Evolutionary conservation across 208 protist species (phyloP).

Genomic region (Trypanosoma avium): DNA sequence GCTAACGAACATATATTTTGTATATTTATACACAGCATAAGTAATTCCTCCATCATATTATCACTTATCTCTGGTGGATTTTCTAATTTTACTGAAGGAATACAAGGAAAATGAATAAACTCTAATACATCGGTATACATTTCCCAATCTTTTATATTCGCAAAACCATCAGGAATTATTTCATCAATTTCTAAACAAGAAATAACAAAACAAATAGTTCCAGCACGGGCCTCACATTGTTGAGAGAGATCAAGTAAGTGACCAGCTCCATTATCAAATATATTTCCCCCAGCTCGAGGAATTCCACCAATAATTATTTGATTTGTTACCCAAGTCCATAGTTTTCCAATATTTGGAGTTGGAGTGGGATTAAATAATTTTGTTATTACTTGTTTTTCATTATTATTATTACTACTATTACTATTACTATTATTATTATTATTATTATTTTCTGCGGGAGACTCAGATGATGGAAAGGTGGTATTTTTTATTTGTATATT

Average conservation of each 20-base stretch:
- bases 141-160: conserved; percentile 17
- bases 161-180: conserved; percentile 19
- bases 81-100: conserved; percentile 13
- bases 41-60: conserved; percentile 8
- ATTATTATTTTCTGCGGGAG: no score
- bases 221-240: conserved; percentile 12
- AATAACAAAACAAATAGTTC: conserved; percentile 4
- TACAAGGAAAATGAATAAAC: conserved; percentile 8
- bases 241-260: conserved; percentile 21
- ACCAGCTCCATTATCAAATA: background rate
- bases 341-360: background rate
- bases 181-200: conserved; percentile 29
- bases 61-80: conserved; percentile 3
- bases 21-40: conserved; percentile 10
- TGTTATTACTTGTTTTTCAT: no score
- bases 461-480: no score
- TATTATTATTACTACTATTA: no score
- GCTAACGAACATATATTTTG: no score
- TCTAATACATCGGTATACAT: background rate
- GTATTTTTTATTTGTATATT: no score
- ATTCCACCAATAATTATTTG: conserved; percentile 17
- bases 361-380: no score
- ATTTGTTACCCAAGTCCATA: conserved; percentile 22
- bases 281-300: conserved; percentile 12
- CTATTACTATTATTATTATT: no score